A percentile compares a stretch with the other conserved stretches of the same genome.
Evolutionary conservation across 768 basidiomycete species (phyloP).

Genomic region (Austroboletus eburneus): DNA sequence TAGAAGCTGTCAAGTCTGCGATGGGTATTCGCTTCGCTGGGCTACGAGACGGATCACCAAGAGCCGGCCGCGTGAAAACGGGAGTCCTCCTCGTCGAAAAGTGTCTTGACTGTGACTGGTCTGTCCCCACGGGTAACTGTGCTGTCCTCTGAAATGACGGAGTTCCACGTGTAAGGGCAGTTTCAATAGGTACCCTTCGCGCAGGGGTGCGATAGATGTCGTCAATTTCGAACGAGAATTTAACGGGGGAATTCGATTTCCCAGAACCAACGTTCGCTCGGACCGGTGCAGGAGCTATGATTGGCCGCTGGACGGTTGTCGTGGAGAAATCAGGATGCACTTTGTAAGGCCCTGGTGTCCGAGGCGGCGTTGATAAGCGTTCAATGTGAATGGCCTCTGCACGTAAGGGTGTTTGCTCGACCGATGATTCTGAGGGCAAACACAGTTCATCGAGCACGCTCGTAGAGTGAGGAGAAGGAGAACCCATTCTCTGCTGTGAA

Average conservation of each 20-base stretch:
- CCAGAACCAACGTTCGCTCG: conserved; percentile 12
- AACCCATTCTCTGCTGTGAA: conserved; percentile 43
- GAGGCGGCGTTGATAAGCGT: conserved; percentile 21
- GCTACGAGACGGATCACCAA: conserved; percentile 36
- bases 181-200: conserved; percentile 53
- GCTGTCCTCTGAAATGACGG: conserved; percentile 46
- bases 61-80: conserved; percentile 40
- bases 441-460: conserved; percentile 38
- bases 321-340: conserved; percentile 16
- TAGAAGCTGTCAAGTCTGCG: conserved; percentile 25
- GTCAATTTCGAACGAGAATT: conserved; percentile 33
- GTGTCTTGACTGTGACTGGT: conserved; percentile 16
- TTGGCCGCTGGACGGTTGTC: conserved; percentile 22
- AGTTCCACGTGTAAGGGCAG: conserved; percentile 48
- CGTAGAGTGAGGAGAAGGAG: conserved; percentile 58
- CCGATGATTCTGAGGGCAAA: conserved; percentile 19
- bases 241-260: conserved; percentile 26
- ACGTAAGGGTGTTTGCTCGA: conserved; percentile 9
- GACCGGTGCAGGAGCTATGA: conserved; percentile 28
- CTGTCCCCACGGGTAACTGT: conserved; percentile 29
- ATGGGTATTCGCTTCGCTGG: conserved; percentile 33
- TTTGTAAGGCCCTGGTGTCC: conserved; percentile 10
- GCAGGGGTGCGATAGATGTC: conserved; percentile 56
- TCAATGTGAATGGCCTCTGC: conserved; percentile 5
- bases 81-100: conserved; percentile 18